A percentile compares a stretch with the other conserved stretches of the same genome.
These are phyloP conservation scores for Zostera marina DNA, from an alignment of 116 monocot genomes.

Conservation along the genomic window DNA sequence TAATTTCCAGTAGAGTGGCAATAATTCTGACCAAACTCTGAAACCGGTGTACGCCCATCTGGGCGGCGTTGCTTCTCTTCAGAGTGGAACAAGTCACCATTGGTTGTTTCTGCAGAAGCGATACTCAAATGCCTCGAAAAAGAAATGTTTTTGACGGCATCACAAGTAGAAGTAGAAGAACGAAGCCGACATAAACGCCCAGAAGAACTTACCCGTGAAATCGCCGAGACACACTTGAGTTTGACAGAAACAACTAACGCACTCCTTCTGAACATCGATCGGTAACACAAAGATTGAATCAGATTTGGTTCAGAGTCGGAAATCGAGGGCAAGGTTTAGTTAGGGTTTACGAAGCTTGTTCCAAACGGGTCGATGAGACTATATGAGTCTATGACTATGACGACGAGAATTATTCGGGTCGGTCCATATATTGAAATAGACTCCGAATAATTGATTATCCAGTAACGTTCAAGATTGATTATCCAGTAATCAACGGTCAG, in stretches of 20 bases:
- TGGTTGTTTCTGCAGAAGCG: constrained; percentile 4
- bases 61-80: too few species aligned
- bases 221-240: constrained; percentile 3
- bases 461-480: too few species aligned
- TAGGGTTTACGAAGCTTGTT: too few species aligned
- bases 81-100: background rate
- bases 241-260: constrained; percentile 1
- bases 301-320: too few species aligned
- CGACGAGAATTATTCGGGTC: too few species aligned
- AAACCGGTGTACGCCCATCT: background rate
- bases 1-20: background rate
- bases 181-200: background rate
- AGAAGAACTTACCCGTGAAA: constrained; percentile 6
- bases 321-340: too few species aligned
- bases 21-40: background rate
- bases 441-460: too few species aligned
- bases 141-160: constrained; percentile 3
- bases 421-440: too few species aligned
- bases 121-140: constrained; percentile 4
- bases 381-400: too few species aligned
- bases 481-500: too few species aligned
- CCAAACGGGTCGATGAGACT: too few species aligned
- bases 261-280: constrained; percentile 11
- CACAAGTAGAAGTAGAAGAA: background rate
- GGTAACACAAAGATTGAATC: too few species aligned